Base-by-base conservation (phyloP, 2,329 filamentous ascomycete genomes). In the Monosporascus ibericus region DNA sequence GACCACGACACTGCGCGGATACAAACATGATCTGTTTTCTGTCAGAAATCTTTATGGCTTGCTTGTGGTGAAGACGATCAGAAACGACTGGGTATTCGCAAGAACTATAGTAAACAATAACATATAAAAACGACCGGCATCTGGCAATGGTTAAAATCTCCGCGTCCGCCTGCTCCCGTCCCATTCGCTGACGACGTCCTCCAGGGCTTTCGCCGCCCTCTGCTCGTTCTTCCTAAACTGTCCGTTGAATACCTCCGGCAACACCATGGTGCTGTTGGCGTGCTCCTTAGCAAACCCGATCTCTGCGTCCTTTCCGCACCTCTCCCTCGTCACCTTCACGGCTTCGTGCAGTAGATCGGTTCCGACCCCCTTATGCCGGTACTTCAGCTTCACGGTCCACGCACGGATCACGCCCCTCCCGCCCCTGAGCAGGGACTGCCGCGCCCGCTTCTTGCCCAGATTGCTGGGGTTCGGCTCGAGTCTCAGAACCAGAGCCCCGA, bases 211-310 rank as follows among this genome's bases (percentile, higher is more conserved):
- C 14, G 78, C 75, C 0, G 85, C 85, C 62, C 73, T 74, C 49
- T 72, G 70, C 69, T 90, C 86, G 48, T 75, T 72, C 65, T 72
- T 75, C 53, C 82, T 74, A 63, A 90, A 84, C 0, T 70, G 69
- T 2, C 73, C 71, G 63, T 87, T 86, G 63, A 88, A 88, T 27
- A 82, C 68, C 53, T 73, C 72, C 15, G 85, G 84, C 49, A 90
- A 68, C 3, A 90, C 66, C 66, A 80, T 78, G 54, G 71, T 70
- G 57, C 84, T 83, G 78, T 92, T 90, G 44, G 88, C 90, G 74
- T 95, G 90, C 58, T 88, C 82, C 49, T 77, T 73, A 6, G 87
- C 88, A 67, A 95, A 95, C 2, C 85, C 82, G 49, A 92, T 74
- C 53, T 83, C 77, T 2, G 81, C 82, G 36, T 82, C 84, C 53